These are phyloP conservation scores for Saccharomyces paradoxus DNA, from an alignment of 805 yeast genomes.

Conservation along the genomic window DNA sequence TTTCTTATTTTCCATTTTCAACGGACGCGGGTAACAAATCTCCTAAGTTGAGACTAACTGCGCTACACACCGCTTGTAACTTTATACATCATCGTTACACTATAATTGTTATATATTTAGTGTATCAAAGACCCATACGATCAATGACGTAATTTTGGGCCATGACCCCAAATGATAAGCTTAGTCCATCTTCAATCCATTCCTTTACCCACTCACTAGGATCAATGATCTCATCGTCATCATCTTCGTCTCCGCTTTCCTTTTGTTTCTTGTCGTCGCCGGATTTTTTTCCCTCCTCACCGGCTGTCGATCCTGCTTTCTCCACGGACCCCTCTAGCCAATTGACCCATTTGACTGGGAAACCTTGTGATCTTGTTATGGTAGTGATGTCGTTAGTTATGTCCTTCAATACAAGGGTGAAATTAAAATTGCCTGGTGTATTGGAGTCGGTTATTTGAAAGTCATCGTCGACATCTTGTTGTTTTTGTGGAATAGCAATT, in stretches of 20 bases:
- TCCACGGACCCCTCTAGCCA: slow-evolving; percentile 54
- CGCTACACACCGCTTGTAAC: not conserved
- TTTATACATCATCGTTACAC: not conserved
- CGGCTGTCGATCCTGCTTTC: slow-evolving; percentile 7
- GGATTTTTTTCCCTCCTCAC: slow-evolving; percentile 8
- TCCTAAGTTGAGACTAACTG: not conserved
- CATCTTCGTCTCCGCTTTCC: slow-evolving; percentile 25
- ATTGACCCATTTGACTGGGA: slow-evolving; percentile 84
- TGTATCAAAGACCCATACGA: slow-evolving; percentile 45
- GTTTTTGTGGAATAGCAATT: slow-evolving; percentile 28
- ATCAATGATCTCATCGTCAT: slow-evolving; percentile 46
- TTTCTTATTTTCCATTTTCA: not conserved
- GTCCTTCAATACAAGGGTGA: slow-evolving; percentile 70
- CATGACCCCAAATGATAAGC: slow-evolving; percentile 70
- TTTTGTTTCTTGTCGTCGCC: slow-evolving; percentile 18
- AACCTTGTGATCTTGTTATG: slow-evolving; percentile 75
- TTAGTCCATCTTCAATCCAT: slow-evolving; percentile 74
- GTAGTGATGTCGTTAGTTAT: slow-evolving; percentile 67
- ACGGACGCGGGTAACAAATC: not conserved
- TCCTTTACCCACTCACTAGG: slow-evolving; percentile 77
- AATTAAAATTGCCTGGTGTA: slow-evolving; percentile 52
- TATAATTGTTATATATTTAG: not conserved
- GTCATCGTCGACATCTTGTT: slow-evolving; percentile 14
- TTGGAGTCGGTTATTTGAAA: slow-evolving; percentile 33
- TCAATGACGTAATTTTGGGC: slow-evolving; percentile 87